Evolutionary conservation across 2,329 filamentous ascomycete species (phyloP).

Genomic region (Erysiphe pulchra): DNA sequence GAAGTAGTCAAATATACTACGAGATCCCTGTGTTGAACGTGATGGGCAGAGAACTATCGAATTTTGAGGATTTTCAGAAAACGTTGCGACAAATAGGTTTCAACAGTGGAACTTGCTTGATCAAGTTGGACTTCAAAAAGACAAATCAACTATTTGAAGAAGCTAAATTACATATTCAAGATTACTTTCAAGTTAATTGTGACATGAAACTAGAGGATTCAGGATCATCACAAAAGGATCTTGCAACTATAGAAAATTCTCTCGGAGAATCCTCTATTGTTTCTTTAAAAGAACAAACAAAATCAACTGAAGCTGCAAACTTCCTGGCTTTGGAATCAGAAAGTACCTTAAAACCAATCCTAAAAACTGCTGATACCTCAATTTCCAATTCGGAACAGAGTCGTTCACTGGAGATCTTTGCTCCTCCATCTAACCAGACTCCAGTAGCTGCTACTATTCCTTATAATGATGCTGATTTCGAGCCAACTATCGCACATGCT

Average conservation of each 20-base stretch:
- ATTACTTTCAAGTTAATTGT: constrained; percentile 32
- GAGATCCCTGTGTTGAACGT: constrained; percentile 68
- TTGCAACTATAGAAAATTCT: constrained; percentile 3
- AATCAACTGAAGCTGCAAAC: constrained; percentile 1
- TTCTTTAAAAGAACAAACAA: constrained; percentile 1
- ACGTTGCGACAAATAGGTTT: constrained; percentile 68
- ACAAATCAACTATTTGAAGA: constrained; percentile 61
- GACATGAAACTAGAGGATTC: constrained; percentile 1
- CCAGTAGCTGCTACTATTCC: constrained; percentile 46
- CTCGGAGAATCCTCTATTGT: constrained; percentile 4
- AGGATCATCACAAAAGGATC: constrained; percentile 2
- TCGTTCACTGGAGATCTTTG: constrained; percentile 43
- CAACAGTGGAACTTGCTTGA: constrained; percentile 55
- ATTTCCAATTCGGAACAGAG: constrained; percentile 2
- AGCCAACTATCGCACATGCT: constrained; percentile 49
- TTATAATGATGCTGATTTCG: constrained; percentile 50
- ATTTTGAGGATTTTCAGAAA: constrained; percentile 67
- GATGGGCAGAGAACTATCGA: constrained; percentile 53
- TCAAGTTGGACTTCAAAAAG: constrained; percentile 51
- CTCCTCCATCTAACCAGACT: constrained; percentile 46
- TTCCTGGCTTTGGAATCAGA: constrained; percentile 2
- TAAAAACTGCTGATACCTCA: neutral
- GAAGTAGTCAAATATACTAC: constrained; percentile 57
- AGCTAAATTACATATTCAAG: constrained; percentile 57
- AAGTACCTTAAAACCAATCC: constrained; percentile 1